A percentile compares a stretch with the other conserved stretches of the same genome.
phyloP scores from a whole-genome alignment of 768 basidiomycete genomes.

The Panus rudis region DNA sequence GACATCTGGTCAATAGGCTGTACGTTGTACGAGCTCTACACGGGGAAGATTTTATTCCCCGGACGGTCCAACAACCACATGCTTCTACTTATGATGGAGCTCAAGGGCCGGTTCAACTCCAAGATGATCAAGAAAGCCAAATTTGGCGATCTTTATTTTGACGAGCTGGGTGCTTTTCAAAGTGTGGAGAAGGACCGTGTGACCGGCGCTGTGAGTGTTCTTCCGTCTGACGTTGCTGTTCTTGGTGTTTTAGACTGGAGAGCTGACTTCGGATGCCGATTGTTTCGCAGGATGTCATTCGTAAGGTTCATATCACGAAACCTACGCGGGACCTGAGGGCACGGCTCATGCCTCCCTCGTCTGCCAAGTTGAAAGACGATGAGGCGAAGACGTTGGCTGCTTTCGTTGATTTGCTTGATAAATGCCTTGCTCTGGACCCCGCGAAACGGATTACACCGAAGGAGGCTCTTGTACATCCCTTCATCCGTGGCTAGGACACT shows the following conservation, averaged over 20 bases:
- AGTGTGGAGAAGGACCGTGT: slow-evolving; percentile 80
- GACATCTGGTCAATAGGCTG: slow-evolving; percentile 98
- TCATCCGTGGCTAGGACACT: slow-evolving; percentile 51
- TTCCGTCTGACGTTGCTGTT: not conserved
- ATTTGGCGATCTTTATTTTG: slow-evolving; percentile 90
- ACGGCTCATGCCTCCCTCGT: slow-evolving; percentile 73
- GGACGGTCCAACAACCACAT: slow-evolving; percentile 97
- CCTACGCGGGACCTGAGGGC: slow-evolving; percentile 75
- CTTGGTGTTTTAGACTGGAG: not conserved
- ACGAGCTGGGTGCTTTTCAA: slow-evolving; percentile 83
- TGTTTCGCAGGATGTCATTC: slow-evolving; percentile 61
- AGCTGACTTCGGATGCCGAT: slow-evolving; percentile 15
- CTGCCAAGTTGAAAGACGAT: slow-evolving; percentile 80
- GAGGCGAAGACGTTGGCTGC: slow-evolving; percentile 71
- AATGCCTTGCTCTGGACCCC: slow-evolving; percentile 84
- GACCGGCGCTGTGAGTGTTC: slow-evolving; percentile 66
- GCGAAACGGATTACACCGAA: slow-evolving; percentile 80
- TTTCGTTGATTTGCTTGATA: slow-evolving; percentile 89
- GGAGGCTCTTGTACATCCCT: slow-evolving; percentile 84
- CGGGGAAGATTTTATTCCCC: slow-evolving; percentile 95
- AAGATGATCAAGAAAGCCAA: slow-evolving; percentile 93
- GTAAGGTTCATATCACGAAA: slow-evolving; percentile 78
- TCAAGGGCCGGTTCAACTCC: slow-evolving; percentile 88
- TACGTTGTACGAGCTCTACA: slow-evolving; percentile 93
- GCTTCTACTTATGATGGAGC: slow-evolving; percentile 96